Base-by-base conservation (phyloP, 805 yeast species). In the Metschnikowia henanensis region DNA sequence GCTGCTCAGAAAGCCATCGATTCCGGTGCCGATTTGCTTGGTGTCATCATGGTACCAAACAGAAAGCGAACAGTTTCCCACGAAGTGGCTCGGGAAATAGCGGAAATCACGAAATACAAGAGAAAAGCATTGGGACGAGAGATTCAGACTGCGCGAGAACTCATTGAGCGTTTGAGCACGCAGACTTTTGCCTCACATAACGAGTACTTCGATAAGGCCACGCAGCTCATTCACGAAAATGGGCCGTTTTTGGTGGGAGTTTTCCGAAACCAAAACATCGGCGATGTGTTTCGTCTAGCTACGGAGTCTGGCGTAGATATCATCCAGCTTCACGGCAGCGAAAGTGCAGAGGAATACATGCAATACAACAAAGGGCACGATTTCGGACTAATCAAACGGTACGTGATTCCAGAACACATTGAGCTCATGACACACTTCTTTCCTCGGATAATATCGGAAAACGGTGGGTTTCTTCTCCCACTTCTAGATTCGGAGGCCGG, bases 161-260 rank as follows among this genome's bases (percentile, higher is more conserved):
- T 60, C 6, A 16, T 54, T 8, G 37, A 40, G 4, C 42, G 51
- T 4, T 33, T 64, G 25, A 33, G 47, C 8, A 21, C 34, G 1
- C 52, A 46, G 37, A 29, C 41, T 1, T 57, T 56, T 32, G 43
- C 37, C 3, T 29, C 30, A 19, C 47, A 41, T 13, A 52, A 39
- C n/a, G 66, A 60, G 3, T 70, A 73, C 55, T 69, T 72, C 22
- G 47, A 56, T 4, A 57, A 61, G n/a, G 43, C 58, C 4, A 39
- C 57, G 4, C 9, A 50, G 45, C 55, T 55, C 32, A 53, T 62
- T 45, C 65, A 16, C 30, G 67, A 62, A 35, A 63, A 66, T 30
- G 87, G 90, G 0, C 94, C 94, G 0, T 79, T 71, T 52, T 62
- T 86, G 2, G 97, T 90, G 2, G 99, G 98, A 1, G 99, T 92